Evolutionary conservation across 305 asterid genomes (phyloP).

Genomic region (Plantago coronopus): DNA sequence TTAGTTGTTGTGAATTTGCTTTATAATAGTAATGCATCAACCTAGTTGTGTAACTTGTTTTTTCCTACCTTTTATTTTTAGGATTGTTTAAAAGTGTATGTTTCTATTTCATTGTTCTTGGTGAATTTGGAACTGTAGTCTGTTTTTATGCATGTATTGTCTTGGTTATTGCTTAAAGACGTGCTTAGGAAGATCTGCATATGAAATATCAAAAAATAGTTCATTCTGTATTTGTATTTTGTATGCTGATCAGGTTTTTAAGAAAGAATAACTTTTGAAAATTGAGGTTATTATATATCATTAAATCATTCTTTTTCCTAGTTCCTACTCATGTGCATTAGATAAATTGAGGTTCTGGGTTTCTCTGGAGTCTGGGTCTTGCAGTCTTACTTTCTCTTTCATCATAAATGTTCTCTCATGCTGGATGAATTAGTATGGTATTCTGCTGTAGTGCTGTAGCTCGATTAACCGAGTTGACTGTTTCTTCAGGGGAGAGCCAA

Average conservation of each 20-base stretch:
- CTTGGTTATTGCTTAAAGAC: background rate
- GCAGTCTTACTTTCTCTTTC: background rate
- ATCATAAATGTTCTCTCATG: slow-evolving; percentile 12
- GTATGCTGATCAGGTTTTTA: too few relatives aligned
- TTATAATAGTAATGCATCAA: too few relatives aligned
- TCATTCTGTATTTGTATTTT: too few relatives aligned
- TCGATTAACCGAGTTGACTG: slow-evolving; percentile 17
- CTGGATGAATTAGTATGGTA: slow-evolving; percentile 12
- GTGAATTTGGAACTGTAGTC: background rate
- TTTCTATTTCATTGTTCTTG: background rate
- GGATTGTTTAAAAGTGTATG: background rate
- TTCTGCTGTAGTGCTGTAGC: slow-evolving; percentile 12
- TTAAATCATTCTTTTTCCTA: too few relatives aligned
- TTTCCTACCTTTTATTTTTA: background rate
- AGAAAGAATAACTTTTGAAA: too few relatives aligned
- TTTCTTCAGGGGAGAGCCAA: slow-evolving; percentile 93
- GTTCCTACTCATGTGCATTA: too few relatives aligned
- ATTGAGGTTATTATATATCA: too few relatives aligned
- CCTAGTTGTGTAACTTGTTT: background rate
- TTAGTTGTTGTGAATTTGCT: too few relatives aligned
- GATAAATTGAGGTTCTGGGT: too few relatives aligned
- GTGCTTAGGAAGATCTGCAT: too few relatives aligned
- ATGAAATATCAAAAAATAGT: too few relatives aligned
- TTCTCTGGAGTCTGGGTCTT: background rate
- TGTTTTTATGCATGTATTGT: background rate